Conservation (phyloP, 2,329 filamentous ascomycete species). For the Purpureocillium lavendulum region DNA sequence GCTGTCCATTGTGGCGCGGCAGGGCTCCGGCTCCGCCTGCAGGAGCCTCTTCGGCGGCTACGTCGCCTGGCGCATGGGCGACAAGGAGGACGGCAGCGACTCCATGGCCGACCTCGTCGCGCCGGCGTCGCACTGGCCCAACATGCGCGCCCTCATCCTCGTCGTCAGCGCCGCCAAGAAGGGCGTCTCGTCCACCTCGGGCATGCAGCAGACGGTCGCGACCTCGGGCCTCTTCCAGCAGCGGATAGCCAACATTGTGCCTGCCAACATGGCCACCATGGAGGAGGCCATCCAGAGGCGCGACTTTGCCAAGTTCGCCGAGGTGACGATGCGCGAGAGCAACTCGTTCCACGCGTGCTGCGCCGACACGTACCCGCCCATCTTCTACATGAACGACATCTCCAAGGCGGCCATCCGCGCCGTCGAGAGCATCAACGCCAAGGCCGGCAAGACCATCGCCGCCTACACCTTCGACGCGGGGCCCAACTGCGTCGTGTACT, state of each 20-base stretch:
- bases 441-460: slow-evolving; percentile 69
- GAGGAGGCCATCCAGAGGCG: slow-evolving; percentile 67
- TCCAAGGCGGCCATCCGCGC: slow-evolving; percentile 78
- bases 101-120: slow-evolving; percentile 84
- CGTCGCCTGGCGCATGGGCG: slow-evolving; percentile 85
- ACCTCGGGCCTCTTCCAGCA: slow-evolving; percentile 82
- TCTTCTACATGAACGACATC: slow-evolving; percentile 97
- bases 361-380: slow-evolving; percentile 90
- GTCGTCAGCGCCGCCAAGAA: slow-evolving; percentile 94
- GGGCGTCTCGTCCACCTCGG: slow-evolving; percentile 82
- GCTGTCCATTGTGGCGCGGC: slow-evolving; percentile 80
- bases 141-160: slow-evolving; percentile 86
- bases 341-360: slow-evolving; percentile 97
- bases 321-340: slow-evolving; percentile 91
- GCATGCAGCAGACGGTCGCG: slow-evolving; percentile 94
- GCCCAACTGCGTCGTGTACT: slow-evolving; percentile 95
- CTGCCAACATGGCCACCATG: slow-evolving; percentile 75
- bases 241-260: slow-evolving; percentile 69
- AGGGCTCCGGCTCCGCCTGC: slow-evolving; percentile 92
- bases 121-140: slow-evolving; percentile 83
- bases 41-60: slow-evolving; percentile 91
- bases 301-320: slow-evolving; percentile 81
- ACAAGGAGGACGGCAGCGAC: slow-evolving; percentile 69
- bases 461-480: slow-evolving; percentile 98
- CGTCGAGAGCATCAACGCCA: slow-evolving; percentile 80